Conservation (phyloP, 805 yeast genomes). For the Sugiyamaella floridensis region DNA sequence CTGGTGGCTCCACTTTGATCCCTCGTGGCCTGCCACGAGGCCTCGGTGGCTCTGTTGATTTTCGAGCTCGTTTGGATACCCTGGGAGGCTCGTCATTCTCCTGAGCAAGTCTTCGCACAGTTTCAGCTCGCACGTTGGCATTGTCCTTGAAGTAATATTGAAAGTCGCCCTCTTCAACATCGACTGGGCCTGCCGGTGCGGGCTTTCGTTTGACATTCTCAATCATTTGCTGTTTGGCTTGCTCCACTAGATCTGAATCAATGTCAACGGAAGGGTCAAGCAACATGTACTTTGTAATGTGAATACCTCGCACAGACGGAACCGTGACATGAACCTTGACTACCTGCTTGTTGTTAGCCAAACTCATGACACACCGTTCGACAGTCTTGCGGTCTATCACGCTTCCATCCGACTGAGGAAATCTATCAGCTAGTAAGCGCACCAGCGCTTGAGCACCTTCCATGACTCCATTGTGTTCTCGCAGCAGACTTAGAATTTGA, state of each 20-base stretch:
- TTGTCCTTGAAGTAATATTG: conserved; percentile 1
- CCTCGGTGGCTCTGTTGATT: background rate
- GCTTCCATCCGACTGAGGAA: conserved; percentile 30
- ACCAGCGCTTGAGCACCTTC: conserved; percentile 38
- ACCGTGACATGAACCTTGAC: conserved; percentile 23
- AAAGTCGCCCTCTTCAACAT: conserved; percentile 2
- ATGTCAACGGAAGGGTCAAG: conserved; percentile 23
- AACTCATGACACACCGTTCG: conserved; percentile 36
- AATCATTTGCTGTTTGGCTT: conserved; percentile 13
- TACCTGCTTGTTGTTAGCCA: conserved; percentile 32
- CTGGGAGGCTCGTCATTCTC: background rate
- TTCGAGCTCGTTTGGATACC: background rate
- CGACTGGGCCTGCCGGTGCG: background rate
- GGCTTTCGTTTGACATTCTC: conserved; percentile 2
- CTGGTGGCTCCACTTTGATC: conserved; percentile 2
- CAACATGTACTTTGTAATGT: conserved; percentile 23
- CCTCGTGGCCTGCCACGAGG: background rate
- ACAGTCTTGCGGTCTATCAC: conserved; percentile 51
- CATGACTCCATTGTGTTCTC: conserved; percentile 41
- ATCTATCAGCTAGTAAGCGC: conserved; percentile 35
- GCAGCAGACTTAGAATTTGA: conserved; percentile 38
- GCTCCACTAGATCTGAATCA: conserved; percentile 18
- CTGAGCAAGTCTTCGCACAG: background rate
- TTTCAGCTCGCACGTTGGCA: background rate
- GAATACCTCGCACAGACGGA: conserved; percentile 16